Base-by-base conservation (phyloP, 78 protist genomes). In the Guillardia theta region DNA sequence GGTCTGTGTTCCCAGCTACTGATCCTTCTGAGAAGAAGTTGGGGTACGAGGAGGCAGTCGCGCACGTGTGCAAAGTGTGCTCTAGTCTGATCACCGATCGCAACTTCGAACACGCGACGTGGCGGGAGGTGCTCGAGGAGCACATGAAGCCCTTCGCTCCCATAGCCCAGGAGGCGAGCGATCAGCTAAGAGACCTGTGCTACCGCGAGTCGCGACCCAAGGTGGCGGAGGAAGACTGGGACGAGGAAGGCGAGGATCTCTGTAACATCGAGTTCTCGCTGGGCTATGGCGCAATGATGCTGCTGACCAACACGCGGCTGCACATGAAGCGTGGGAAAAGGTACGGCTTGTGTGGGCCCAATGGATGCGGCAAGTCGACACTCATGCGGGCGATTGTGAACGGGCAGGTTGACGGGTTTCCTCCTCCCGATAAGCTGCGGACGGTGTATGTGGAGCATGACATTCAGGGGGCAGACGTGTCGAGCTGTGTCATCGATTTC, bases 361-460 rank as follows among this genome's bases (percentile, higher is more conserved):
- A 95, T 95, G 96, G 88, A 45, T 93, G 94, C 64, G 96, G 96
- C 15, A 95, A 95, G 96, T 80, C 95, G 21, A 53, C 96, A 50
- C 94, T 95, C 93, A 47, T 95, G 96, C 47, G 64, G 58, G 93
- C 94, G 22, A 95, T 95, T n/a, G 95, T 92, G 5, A 94, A 94
- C 62, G 64, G 64, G 1, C 92, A 93, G 80, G 96, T 95, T 27
- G 96, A 95, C 88, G 96, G 96, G 33, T 95, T 95, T 94, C 96
- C 96, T 3, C 88, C 93, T 33, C 47, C 88, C 37, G 21, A 80
- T 8, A 94, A 93, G 95, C 46, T 96, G 53, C 78, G 94, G 48
- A 94, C 97, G n/a, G 64, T 95, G 70, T 95, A 94, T 80, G 97
- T 97, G 50, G 97, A 94, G 94, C 80, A 96, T 36, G 97, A 96